Evolutionary conservation across 2,329 filamentous ascomycete species (phyloP), one percentile per base, ranked within the genome.

Genomic region (Alternaria panax): DNA sequence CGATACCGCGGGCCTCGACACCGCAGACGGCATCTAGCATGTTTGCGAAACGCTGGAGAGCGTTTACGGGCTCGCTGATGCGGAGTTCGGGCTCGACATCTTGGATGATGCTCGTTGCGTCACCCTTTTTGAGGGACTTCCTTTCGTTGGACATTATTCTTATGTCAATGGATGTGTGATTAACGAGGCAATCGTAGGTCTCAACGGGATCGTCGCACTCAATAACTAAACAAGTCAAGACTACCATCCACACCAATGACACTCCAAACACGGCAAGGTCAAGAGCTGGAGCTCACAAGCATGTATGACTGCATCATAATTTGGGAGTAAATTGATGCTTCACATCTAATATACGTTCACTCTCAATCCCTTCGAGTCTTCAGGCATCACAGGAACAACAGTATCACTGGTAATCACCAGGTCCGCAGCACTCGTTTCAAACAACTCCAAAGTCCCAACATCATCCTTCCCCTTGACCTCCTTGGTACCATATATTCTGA

Each of bases 1-100:
- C 67, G 48, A 78, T 74, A 30, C 76, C 75, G 14, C 76, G 69
- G 28, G 74, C 73, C 54, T 78, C 75, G 5, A 71, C 60, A 22
- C 75, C 75, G 9, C 72, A 69, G 8, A 78, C 54, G 5, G 60
- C 59, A 58, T 69, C 66, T 7, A 71, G 66, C 41, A 55, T 62
- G 50, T 71, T 68, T 14, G 62, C 65, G 27, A 65, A 69, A 18
- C 66, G 52, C 36, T 71, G 61, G 8, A 71, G 60, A 28, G 43
- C 59, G 46, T 65, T 70, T 4, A 63, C 63, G 4, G 65, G 66
- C 18, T 65, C 48, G 45, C 53, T 59, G 34, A 67, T 67, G 30
- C 59, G 64, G 30, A 68, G 59, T 50, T 69, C 65, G 18, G 60
- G 57, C 50, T 55, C 54, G 54, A 56, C 28, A 51, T 25, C 2